These are phyloP conservation scores for Carex myosuroides DNA, from an alignment of 176 grass and related monocot species.

Conservation along the genomic window DNA sequence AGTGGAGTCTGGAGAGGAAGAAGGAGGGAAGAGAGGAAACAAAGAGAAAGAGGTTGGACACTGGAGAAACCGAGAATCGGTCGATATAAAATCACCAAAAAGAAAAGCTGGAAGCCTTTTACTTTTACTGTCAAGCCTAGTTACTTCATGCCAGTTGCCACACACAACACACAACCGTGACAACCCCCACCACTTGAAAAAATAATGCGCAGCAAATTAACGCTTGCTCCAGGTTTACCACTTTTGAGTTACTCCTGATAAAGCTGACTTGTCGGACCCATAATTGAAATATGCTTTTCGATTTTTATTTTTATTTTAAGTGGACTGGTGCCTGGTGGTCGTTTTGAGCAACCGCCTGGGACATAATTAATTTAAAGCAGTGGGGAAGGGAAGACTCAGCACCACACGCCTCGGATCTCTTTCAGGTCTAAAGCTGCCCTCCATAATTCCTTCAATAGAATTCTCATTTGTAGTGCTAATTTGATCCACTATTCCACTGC, in stretches of 20 bases:
- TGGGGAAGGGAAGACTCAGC: background rate
- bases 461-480: background rate
- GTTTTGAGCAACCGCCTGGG: background rate
- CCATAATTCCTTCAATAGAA: background rate
- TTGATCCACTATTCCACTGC: background rate
- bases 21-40: background rate
- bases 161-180: background rate
- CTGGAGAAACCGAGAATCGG: constrained; percentile 11
- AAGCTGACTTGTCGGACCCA: constrained; percentile 9
- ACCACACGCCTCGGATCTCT: background rate
- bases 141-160: background rate
- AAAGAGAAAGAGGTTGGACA: constrained; percentile 12
- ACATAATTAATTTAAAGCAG: background rate
- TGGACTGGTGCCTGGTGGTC: background rate
- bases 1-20: background rate
- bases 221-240: background rate
- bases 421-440: background rate
- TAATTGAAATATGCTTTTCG: background rate
- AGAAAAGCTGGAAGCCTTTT: constrained; percentile 24
- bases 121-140: constrained; percentile 18
- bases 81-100: constrained; percentile 14
- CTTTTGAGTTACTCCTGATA: constrained; percentile 1
- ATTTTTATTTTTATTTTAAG: background rate
- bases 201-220: constrained; percentile 8
- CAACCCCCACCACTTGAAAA: constrained; percentile 6